phyloP scores from a whole-genome alignment of 2,329 filamentous ascomycete species.

The Lecanicillium sp. region DNA sequence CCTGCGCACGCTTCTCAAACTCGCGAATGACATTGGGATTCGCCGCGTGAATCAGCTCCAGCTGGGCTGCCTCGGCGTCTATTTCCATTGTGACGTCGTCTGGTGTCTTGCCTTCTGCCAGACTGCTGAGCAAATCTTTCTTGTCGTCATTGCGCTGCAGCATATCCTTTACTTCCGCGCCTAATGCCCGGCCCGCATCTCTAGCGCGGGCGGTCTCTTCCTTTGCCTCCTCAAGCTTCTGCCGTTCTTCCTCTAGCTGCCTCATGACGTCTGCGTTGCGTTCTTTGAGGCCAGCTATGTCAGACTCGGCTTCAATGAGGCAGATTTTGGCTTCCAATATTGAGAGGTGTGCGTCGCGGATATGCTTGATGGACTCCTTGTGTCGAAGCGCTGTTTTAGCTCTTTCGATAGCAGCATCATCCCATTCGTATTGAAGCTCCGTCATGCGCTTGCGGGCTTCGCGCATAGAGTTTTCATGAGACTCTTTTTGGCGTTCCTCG shows the following conservation, averaged over 20 bases:
- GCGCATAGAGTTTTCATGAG: slow-evolving; percentile 22
- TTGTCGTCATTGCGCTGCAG: slow-evolving; percentile 30
- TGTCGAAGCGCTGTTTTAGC: slow-evolving; percentile 44
- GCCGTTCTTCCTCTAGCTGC: slow-evolving; percentile 38
- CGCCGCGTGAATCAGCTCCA: slow-evolving; percentile 73
- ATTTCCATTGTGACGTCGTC: slow-evolving; percentile 69
- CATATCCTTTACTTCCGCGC: slow-evolving; percentile 29
- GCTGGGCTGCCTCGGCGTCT: slow-evolving; percentile 61
- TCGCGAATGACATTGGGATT: slow-evolving; percentile 69
- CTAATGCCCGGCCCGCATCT: slow-evolving; percentile 23
- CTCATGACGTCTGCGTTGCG: slow-evolving; percentile 55
- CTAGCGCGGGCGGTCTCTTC: slow-evolving; percentile 29
- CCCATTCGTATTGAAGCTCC: slow-evolving; percentile 45
- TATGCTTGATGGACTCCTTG: slow-evolving; percentile 51
- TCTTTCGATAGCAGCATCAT: slow-evolving; percentile 48
- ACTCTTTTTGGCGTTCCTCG: slow-evolving; percentile 24
- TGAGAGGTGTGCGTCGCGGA: slow-evolving; percentile 55
- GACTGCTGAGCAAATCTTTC: slow-evolving; percentile 31
- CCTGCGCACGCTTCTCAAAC: slow-evolving; percentile 63
- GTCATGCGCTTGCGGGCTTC: slow-evolving; percentile 31
- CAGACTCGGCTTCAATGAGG: slow-evolving; percentile 74
- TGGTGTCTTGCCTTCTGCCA: slow-evolving; percentile 42
- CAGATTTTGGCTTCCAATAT: slow-evolving; percentile 64
- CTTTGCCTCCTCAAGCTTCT: slow-evolving; percentile 28
- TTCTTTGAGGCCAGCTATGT: slow-evolving; percentile 59